These are phyloP conservation scores for Ustilago tritici DNA, from an alignment of 1,284 basidiomycete genomes.

Conservation along the genomic window DNA sequence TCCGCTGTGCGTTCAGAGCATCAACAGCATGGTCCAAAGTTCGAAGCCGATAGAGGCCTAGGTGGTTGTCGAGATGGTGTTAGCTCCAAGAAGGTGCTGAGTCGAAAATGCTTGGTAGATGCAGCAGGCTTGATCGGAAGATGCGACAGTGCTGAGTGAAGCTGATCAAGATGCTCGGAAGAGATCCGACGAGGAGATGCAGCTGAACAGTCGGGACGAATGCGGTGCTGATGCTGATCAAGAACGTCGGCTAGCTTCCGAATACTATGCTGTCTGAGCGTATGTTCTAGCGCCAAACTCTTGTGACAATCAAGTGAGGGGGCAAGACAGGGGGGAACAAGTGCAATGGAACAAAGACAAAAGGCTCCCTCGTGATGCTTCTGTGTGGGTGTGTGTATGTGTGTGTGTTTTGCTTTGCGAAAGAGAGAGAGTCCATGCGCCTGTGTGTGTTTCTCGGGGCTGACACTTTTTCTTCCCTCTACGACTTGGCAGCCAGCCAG, in stretches of 20 bases:
- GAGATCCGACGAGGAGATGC: background rate
- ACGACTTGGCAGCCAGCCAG: background rate
- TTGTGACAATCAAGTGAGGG: no score
- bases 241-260: background rate
- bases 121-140: background rate
- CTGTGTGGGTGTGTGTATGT: no score
- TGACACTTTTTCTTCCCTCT: slow-evolving; percentile 1
- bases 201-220: background rate
- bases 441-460: slow-evolving; percentile 3
- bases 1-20: background rate
- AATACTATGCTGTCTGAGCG: background rate
- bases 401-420: background rate
- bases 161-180: background rate
- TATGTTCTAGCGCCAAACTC: background rate
- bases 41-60: background rate
- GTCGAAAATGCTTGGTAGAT: background rate
- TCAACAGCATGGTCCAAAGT: slow-evolving; percentile 4
- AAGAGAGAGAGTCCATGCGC: background rate
- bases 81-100: background rate
- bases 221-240: background rate
- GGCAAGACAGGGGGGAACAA: background rate
- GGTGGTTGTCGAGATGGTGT: background rate
- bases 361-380: background rate
- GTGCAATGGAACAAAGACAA: background rate
- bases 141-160: slow-evolving; percentile 2